Conservation (phyloP, 352 stramenopile genomes). For the Globisporangium splendens region DNA sequence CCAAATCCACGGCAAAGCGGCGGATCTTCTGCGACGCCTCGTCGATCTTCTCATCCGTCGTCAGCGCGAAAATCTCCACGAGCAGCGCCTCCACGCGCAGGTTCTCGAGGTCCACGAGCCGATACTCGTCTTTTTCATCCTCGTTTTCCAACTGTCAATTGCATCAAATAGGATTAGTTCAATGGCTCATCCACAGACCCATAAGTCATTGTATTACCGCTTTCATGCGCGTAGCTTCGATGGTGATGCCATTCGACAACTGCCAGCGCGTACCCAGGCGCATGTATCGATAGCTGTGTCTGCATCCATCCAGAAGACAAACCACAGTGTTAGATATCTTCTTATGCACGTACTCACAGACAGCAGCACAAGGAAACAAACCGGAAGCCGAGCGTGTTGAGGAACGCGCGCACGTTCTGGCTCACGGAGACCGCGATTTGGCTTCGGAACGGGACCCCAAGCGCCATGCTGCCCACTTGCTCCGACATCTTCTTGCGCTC, state of each 20-base stretch:
- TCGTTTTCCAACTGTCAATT: conserved; percentile 61
- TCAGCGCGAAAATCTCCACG: conserved; percentile 82
- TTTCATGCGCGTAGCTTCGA: conserved; percentile 85
- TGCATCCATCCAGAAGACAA: conserved; percentile 16
- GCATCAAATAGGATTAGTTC: background rate
- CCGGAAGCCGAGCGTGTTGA: conserved; percentile 75
- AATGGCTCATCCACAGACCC: background rate
- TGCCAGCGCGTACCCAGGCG: conserved; percentile 78
- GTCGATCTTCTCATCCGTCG: conserved; percentile 84
- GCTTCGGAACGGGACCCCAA: conserved; percentile 77
- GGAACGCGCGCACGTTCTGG: conserved; percentile 75
- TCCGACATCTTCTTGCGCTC: conserved; percentile 87
- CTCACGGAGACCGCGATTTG: conserved; percentile 81
- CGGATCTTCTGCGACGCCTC: conserved; percentile 80
- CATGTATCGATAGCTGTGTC: conserved; percentile 84
- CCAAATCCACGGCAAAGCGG: conserved; percentile 74
- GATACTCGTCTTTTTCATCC: conserved; percentile 80
- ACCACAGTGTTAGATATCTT: background rate
- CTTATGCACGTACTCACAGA: background rate
- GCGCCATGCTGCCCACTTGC: conserved; percentile 48
- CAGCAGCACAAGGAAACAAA: conserved; percentile 17
- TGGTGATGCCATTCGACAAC: conserved; percentile 78
- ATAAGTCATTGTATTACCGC: conserved; percentile 33
- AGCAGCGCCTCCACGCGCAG: conserved; percentile 80
- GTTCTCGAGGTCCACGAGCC: conserved; percentile 81